phyloP scores from a whole-genome alignment of 2,329 filamentous ascomycete species.

The Cordyceps pruinosa region DNA sequence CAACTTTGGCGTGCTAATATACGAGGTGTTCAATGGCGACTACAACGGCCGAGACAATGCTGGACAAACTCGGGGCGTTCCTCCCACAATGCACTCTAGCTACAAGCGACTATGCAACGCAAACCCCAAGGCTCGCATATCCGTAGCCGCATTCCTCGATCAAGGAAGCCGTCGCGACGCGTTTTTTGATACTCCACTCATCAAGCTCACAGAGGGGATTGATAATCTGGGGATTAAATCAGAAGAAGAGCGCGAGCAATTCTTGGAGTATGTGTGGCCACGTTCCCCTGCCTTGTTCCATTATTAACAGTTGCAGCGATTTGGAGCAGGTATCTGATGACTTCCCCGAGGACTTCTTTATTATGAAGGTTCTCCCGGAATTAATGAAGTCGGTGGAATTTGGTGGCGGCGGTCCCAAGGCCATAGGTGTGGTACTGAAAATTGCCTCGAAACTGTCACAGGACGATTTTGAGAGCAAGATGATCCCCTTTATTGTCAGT shows the following conservation, averaged over 20 bases:
- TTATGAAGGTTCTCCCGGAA: constrained; percentile 91
- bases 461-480: constrained; percentile 79
- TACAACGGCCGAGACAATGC: constrained; percentile 72
- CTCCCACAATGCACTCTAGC: constrained; percentile 79
- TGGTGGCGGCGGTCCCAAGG: constrained; percentile 88
- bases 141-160: constrained; percentile 78
- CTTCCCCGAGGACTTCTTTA: constrained; percentile 97
- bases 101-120: constrained; percentile 86
- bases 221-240: constrained; percentile 88
- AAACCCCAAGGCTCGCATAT: constrained; percentile 83
- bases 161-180: constrained; percentile 75
- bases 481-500: constrained; percentile 80
- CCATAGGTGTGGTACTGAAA: constrained; percentile 81
- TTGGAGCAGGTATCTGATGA: constrained; percentile 84
- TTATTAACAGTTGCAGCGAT: constrained; percentile 46
- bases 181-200: constrained; percentile 90
- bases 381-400: constrained; percentile 98
- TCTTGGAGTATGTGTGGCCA: constrained; percentile 53
- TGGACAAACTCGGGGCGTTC: constrained; percentile 78
- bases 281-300: background rate
- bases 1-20: constrained; percentile 75
- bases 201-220: constrained; percentile 85
- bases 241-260: constrained; percentile 74
- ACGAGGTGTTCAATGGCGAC: constrained; percentile 85
- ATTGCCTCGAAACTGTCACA: constrained; percentile 80